Percentiles rank a stretch among this genome's conserved stretches.
Conservation (phyloP, 306 rosid genomes). For the Vachellia pachyceras region DNA sequence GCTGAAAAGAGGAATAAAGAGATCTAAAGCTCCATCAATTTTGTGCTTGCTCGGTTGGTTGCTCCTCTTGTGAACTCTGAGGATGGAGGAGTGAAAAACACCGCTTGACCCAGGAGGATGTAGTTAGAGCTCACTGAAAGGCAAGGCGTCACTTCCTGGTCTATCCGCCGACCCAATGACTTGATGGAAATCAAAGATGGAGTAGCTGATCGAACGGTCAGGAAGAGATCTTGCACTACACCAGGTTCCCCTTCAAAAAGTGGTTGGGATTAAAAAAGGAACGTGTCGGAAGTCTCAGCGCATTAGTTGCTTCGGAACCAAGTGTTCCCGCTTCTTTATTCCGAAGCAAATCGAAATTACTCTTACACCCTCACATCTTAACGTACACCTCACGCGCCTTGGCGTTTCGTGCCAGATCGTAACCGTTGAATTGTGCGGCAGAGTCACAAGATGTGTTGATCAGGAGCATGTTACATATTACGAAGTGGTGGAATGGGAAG, state of each 20-base stretch:
- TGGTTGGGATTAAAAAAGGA: slow-evolving; percentile 35
- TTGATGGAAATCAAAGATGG: neutral
- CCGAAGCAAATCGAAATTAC: slow-evolving; percentile 51
- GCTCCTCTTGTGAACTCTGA: slow-evolving; percentile 34
- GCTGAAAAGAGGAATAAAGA: slow-evolving; percentile 11
- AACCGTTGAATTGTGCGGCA: neutral
- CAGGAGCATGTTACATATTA: neutral
- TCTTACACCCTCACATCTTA: neutral
- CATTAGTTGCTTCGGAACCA: slow-evolving; percentile 68
- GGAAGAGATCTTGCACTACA: neutral
- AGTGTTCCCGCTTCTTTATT: slow-evolving; percentile 65
- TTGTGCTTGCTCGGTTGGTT: slow-evolving; percentile 44
- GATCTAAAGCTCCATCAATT: slow-evolving; percentile 61
- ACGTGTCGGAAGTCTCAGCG: slow-evolving; percentile 55
- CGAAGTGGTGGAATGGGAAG: neutral
- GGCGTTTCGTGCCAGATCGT: neutral
- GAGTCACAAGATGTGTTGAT: no score
- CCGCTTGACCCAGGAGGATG: slow-evolving; percentile 38
- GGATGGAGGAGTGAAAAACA: slow-evolving; percentile 40
- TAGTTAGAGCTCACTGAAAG: neutral
- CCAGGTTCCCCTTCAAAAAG: neutral
- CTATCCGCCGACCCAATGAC: neutral
- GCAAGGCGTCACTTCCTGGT: neutral
- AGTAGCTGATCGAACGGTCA: slow-evolving; percentile 27
- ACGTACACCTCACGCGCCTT: slow-evolving; percentile 16